Percentiles rank a stretch among this genome's conserved stretches.
Evolutionary conservation across 2,329 filamentous ascomycete species (phyloP).

Genomic region (Neopestalotiopsis clavispora): DNA sequence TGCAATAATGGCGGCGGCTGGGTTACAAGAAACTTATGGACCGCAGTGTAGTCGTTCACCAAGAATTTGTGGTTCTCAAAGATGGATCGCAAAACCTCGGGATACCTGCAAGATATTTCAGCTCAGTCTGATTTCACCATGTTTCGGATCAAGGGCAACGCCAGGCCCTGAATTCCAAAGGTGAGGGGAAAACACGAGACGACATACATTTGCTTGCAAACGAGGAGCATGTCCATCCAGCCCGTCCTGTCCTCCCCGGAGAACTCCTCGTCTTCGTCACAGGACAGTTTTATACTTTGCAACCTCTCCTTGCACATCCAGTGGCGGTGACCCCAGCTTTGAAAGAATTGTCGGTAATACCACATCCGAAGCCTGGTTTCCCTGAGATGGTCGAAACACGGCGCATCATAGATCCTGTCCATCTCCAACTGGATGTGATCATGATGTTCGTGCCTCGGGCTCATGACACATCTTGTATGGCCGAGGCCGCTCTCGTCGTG

Average conservation of each 20-base stretch:
- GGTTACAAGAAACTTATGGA: conserved; percentile 33
- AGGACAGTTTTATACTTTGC: neutral
- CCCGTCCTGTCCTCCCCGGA: neutral
- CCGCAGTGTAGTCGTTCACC: conserved; percentile 35
- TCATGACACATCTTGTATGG: conserved; percentile 15
- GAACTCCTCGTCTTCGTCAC: neutral
- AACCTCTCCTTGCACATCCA: conserved; percentile 37
- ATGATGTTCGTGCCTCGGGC: neutral
- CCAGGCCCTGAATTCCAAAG: too few species aligned
- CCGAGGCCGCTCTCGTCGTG: neutral
- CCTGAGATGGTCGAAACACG: neutral
- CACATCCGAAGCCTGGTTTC: conserved; percentile 31
- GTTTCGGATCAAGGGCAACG: neutral
- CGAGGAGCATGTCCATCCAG: conserved; percentile 28
- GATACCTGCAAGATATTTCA: conserved; percentile 28
- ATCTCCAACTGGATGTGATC: conserved; percentile 22
- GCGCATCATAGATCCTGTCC: conserved; percentile 27
- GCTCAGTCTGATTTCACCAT: neutral
- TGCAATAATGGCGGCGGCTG: conserved; percentile 27
- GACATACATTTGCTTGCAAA: conserved; percentile 37
- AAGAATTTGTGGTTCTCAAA: conserved; percentile 35
- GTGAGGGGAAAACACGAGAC: too few species aligned
- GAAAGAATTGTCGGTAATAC: conserved; percentile 32
- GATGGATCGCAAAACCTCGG: conserved; percentile 36
- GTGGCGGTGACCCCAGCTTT: conserved; percentile 36